These are phyloP conservation scores for Apiotrichum mycotoxinovorans DNA, from an alignment of 1,284 basidiomycete species.

Conservation along the genomic window DNA sequence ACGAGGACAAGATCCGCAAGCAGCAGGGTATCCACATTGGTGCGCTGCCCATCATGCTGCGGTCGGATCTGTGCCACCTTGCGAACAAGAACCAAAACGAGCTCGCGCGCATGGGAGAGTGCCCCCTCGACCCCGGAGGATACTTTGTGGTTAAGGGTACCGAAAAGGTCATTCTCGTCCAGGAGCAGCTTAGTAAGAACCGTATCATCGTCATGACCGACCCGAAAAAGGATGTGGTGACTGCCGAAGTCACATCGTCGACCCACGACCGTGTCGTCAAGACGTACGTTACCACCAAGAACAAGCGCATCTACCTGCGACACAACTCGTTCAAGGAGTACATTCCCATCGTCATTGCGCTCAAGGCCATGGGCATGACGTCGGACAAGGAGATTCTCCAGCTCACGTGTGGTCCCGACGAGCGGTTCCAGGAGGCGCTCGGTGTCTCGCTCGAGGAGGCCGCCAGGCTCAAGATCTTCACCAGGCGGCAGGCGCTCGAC, in stretches of 20 bases:
- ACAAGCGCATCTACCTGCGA: slow-evolving; percentile 89
- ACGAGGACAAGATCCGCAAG: slow-evolving; percentile 84
- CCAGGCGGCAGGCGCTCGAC: slow-evolving; percentile 89
- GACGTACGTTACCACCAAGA: slow-evolving; percentile 94
- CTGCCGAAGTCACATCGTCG: slow-evolving; percentile 97
- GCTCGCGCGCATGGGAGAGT: slow-evolving; percentile 90
- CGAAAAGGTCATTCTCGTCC: slow-evolving; percentile 98
- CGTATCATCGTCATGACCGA: slow-evolving; percentile 98
- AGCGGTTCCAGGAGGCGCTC: slow-evolving; percentile 83
- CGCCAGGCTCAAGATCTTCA: slow-evolving; percentile 78
- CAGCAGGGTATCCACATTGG: slow-evolving; percentile 84
- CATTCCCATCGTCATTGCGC: slow-evolving; percentile 91
- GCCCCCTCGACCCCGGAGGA: slow-evolving; percentile 95
- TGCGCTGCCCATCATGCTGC: slow-evolving; percentile 91
- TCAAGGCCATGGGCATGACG: slow-evolving; percentile 94
- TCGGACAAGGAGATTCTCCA: slow-evolving; percentile 98
- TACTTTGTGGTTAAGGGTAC: slow-evolving; percentile 99
- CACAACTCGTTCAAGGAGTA: slow-evolving; percentile 98
- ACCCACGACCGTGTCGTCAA: slow-evolving; percentile 99
- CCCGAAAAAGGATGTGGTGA: slow-evolving; percentile 82
- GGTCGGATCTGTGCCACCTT: slow-evolving; percentile 90
- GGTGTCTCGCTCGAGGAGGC: slow-evolving; percentile 92
- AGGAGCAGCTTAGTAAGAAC: slow-evolving; percentile 99
- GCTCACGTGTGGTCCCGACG: slow-evolving; percentile 87
- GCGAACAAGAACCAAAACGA: slow-evolving; percentile 72